Evolutionary conservation across 768 basidiomycete species (phyloP), one percentile per base, ranked within the genome.

Genomic region (Kwoniella botswanensis): DNA sequence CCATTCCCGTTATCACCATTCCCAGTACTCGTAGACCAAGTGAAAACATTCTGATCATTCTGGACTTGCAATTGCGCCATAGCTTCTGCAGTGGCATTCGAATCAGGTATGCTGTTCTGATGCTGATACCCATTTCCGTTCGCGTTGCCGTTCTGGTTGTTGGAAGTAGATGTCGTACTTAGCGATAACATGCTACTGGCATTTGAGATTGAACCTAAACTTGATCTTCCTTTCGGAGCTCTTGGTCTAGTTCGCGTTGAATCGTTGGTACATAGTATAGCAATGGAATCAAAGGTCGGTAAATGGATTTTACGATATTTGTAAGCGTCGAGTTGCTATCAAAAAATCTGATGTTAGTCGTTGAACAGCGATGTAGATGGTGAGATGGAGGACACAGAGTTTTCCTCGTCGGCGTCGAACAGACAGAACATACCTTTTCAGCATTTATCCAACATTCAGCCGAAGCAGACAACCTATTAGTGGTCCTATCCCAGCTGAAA

Each of bases 291-390:
- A 59, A 67, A 79, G 46, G 63, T 70, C 10, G 77, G 75, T 17
- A 79, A 53, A 43, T 74, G 70, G 44, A 78, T 74, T 46, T 72
- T 71, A 21, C 71, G 69, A 55, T 70, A 76, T 66, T 79, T 79
- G 64, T 71, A 65, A 3, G 70, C 53, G 53, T 76, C 77, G n/a
- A 70, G 59, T 60, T 75, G 65, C 73, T 72, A 43, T 22, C 12
- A n/a, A 12, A 1, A 1, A 13, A 42, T 41, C 7, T 18, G 54
- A 4, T 7, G 0, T 35, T 35, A 35, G 35, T 35, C 4, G 35
- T 35, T 11, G 29, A 57, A 46, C 54, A 52, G 62, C 42, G 15
- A 29, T 7, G 56, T 26, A 58, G 18, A 10, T 53, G 26, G 56
- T 18, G 15, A 50, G n/a, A 18, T 9, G 42, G 13, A 55, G 18